A percentile compares a stretch with the other conserved stretches of the same genome.
These are phyloP conservation scores for Coemansia sp. DNA, from an alignment of 371 early-diverging fungal species.

Conservation along the genomic window DNA sequence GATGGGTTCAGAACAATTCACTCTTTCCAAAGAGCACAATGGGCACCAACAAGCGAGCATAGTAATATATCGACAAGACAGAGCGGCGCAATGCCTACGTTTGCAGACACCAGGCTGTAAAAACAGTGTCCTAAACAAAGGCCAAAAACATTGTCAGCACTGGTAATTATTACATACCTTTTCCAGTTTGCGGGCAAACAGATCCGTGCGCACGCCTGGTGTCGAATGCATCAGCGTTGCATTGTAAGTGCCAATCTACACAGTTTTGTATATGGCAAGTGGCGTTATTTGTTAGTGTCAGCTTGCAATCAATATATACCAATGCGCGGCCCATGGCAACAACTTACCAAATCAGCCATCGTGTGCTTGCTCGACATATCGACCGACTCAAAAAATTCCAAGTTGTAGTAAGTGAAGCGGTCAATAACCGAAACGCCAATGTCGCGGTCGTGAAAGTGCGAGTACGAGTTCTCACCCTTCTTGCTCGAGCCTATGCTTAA, in stretches of 20 bases:
- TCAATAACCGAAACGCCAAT: conserved; percentile 96
- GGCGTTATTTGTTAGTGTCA: background rate
- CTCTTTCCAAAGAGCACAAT: conserved; percentile 7
- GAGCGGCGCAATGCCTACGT: background rate
- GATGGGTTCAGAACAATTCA: background rate
- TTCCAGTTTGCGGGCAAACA: conserved; percentile 68
- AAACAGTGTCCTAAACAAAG: no score
- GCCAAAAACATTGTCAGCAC: background rate
- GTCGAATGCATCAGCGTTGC: conserved; percentile 70
- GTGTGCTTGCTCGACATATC: conserved; percentile 74
- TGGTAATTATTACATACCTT: conserved; percentile 51
- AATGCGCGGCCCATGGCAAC: background rate
- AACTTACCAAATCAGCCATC: conserved; percentile 69
- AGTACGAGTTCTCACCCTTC: conserved; percentile 88
- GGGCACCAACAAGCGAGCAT: background rate
- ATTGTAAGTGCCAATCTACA: conserved; percentile 64
- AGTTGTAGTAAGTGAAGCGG: conserved; percentile 89
- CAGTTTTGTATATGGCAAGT: background rate
- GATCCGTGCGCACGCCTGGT: conserved; percentile 80
- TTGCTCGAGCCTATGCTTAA: conserved; percentile 84
- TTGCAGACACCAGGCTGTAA: no score
- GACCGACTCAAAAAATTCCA: conserved; percentile 85
- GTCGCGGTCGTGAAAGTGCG: conserved; percentile 87
- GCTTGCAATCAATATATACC: background rate
- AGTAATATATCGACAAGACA: background rate